A percentile compares a stretch with the other conserved stretches of the same genome.
These are phyloP conservation scores for Cutaneotrichosporon daszewskae DNA, from an alignment of 1,284 basidiomycete species.

Conservation along the genomic window DNA sequence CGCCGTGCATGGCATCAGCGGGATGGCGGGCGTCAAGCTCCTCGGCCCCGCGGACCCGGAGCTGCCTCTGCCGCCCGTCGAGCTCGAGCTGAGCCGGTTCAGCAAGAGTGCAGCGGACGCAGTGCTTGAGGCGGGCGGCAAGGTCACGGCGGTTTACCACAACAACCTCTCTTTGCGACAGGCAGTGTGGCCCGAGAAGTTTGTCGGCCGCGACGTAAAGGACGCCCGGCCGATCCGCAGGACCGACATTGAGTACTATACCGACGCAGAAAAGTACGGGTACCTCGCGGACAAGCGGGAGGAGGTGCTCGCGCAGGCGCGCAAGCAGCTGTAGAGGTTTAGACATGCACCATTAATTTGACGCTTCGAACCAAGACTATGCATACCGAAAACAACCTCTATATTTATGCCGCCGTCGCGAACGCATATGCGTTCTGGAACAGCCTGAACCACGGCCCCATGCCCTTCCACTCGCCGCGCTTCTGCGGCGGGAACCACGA, in stretches of 20 bases:
- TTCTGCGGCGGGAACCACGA: constrained; percentile 71
- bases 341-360: constrained; percentile 1
- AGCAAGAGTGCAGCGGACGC: constrained; percentile 80
- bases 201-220: constrained; percentile 56
- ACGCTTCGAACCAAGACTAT: not conserved
- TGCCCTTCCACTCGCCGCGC: constrained; percentile 59
- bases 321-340: not conserved
- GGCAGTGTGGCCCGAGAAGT: constrained; percentile 58
- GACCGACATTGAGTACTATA: constrained; percentile 62
- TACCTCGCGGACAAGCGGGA: constrained; percentile 37
- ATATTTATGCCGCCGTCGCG: constrained; percentile 19
- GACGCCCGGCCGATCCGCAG: constrained; percentile 75
- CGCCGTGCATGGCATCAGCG: constrained; percentile 78
- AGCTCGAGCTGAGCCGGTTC: constrained; percentile 77
- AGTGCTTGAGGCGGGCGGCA: constrained; percentile 74
- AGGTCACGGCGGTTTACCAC: constrained; percentile 86
- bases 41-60: constrained; percentile 63
- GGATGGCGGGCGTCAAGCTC: constrained; percentile 73
- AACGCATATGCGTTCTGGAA: constrained; percentile 76
- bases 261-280: constrained; percentile 45
- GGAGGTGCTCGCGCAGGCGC: not conserved
- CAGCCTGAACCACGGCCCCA: constrained; percentile 89
- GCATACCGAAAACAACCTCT: constrained; percentile 21
- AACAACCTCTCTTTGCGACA: constrained; percentile 78
- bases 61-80: constrained; percentile 57